Conservation (phyloP, 2,329 filamentous ascomycete genomes). For the Cryphonectria japonica region DNA sequence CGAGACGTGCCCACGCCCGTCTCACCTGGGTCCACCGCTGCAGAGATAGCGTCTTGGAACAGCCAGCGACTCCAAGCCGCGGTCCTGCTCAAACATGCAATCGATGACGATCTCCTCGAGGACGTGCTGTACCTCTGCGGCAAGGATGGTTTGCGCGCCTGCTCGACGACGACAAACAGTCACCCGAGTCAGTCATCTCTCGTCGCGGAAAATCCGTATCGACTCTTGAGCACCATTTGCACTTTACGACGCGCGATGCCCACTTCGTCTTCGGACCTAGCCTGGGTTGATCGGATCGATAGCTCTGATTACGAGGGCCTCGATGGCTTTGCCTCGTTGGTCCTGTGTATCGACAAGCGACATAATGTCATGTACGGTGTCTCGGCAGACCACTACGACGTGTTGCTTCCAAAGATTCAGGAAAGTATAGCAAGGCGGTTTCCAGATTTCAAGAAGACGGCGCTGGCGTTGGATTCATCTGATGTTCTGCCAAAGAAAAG, state of each 20-base stretch:
- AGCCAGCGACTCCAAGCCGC: slow-evolving; percentile 21
- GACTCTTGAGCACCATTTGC: slow-evolving; percentile 23
- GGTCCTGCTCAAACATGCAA: slow-evolving; percentile 20
- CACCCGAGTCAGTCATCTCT: not conserved
- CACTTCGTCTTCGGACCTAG: slow-evolving; percentile 12
- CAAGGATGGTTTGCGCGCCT: slow-evolving; percentile 3
- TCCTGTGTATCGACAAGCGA: slow-evolving; percentile 24
- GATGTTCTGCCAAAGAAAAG: slow-evolving; percentile 18
- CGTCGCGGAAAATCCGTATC: slow-evolving; percentile 14
- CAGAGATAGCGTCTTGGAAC: slow-evolving; percentile 11
- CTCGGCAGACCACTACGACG: slow-evolving; percentile 24
- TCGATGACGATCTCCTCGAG: slow-evolving; percentile 28
- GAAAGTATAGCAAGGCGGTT: slow-evolving; percentile 23
- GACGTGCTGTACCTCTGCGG: slow-evolving; percentile 22
- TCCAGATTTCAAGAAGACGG: slow-evolving; percentile 23
- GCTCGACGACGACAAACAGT: not conserved
- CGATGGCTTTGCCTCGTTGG: slow-evolving; percentile 26
- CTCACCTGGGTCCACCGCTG: slow-evolving; percentile 1
- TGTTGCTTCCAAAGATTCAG: slow-evolving; percentile 24
- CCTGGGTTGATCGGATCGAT: slow-evolving; percentile 25
- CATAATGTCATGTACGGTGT: slow-evolving; percentile 22
- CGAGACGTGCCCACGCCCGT: slow-evolving; percentile 11
- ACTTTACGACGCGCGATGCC: slow-evolving; percentile 19
- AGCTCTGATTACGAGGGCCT: slow-evolving; percentile 24
- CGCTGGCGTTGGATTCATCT: slow-evolving; percentile 10